phyloP scores from a whole-genome alignment of 1,284 basidiomycete genomes.

The Ustilago hordei region DNA sequence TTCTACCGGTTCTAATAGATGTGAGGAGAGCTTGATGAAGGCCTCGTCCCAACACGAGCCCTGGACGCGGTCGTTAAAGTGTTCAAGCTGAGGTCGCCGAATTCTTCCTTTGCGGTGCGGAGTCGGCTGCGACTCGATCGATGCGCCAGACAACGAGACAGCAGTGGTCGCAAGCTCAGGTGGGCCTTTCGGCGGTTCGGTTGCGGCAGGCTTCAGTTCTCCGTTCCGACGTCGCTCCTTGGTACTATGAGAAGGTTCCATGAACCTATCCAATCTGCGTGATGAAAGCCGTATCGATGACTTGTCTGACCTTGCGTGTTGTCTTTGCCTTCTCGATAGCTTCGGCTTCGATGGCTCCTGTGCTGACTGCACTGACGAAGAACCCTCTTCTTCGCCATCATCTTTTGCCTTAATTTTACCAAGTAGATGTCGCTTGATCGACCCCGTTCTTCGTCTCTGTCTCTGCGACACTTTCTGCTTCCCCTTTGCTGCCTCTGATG shows the following conservation, averaged over 20 bases:
- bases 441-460: slow-evolving; percentile 18
- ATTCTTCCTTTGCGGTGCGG: neutral
- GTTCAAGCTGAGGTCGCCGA: slow-evolving; percentile 15
- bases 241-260: neutral
- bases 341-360: neutral
- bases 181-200: neutral
- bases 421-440: slow-evolving; percentile 21
- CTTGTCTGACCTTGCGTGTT: neutral
- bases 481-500: neutral
- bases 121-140: neutral
- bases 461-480: slow-evolving; percentile 25
- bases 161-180: neutral
- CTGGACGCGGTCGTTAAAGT: slow-evolving; percentile 44
- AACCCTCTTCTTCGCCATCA: neutral
- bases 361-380: neutral
- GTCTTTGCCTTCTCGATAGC: slow-evolving; percentile 11
- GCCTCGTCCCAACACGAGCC: slow-evolving; percentile 33
- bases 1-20: neutral
- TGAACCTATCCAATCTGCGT: neutral
- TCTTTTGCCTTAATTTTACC: neutral
- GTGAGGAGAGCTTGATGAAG: neutral
- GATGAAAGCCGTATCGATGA: neutral
- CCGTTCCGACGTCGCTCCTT: neutral
- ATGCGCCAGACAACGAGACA: neutral
- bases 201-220: neutral